Evolutionary conservation across 2,329 filamentous ascomycete genomes (phyloP), one percentile per base, ranked within the genome.

Genomic region (Microcyclospora pomicola): DNA sequence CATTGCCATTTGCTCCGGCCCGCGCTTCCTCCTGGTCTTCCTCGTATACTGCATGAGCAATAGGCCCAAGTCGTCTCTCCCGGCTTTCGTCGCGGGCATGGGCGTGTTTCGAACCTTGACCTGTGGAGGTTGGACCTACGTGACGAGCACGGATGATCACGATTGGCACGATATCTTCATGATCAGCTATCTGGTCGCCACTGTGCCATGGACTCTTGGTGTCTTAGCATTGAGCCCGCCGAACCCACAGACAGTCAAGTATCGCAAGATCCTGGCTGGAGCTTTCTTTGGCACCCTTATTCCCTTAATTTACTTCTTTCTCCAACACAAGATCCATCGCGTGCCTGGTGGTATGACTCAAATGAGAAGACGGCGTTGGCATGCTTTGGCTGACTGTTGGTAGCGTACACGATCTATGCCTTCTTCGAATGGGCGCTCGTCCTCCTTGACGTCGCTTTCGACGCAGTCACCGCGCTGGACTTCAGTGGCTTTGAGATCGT

Each of bases 81-180:
- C 92, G 13, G 86, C 84, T 57, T 78, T 91, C 45, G 72, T 96
- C 43, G 80, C 80, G 33, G 72, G 72, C 31, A 78, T 83, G 51
- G 91, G 91, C 39, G 49, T 95, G 37, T 80, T 96, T 55, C 77
- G 91, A 51, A 95, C 88, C 9, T 65, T 96, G 41, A 94, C 86
- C 3, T 98, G 91, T 56, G 91, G 88, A 51, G 91, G 91, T 42
- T 98, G 91, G 88, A 95, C 91, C 37, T 98, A 96, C 61, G 78
- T 98, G 44, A 98, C 91, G 16, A 96, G 91, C 44, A 98, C 91
- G 32, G 91, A 98, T 59, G 85, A 96, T 59, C 91, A 98, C 61
- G 78, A 93, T 62, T 96, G 86, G 87, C 91, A 98, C 60, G 91
- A 98, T 56, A 88, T 96, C 45, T 88, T 98, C 60, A 98, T 98